phyloP scores from a whole-genome alignment of 495 filamentous ascomycete species.

The Hyaloscypha bicolor region DNA sequence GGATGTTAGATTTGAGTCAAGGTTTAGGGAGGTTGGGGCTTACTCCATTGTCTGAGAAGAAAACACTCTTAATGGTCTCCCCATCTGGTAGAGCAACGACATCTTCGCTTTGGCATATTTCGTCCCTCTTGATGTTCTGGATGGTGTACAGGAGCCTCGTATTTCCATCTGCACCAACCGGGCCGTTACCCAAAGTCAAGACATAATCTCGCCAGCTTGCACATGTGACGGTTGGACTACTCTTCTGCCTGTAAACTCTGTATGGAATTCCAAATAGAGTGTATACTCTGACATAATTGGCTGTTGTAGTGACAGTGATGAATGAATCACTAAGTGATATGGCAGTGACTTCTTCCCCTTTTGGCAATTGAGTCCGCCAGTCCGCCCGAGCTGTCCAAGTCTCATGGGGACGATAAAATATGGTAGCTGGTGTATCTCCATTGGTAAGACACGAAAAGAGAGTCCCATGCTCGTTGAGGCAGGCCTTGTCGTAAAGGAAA shows the following conservation, averaged over 20 bases:
- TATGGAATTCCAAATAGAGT: slow-evolving; percentile 91
- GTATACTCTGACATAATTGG: slow-evolving; percentile 87
- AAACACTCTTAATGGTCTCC: slow-evolving; percentile 72
- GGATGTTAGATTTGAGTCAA: not conserved
- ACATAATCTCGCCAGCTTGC: slow-evolving; percentile 93
- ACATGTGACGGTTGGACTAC: slow-evolving; percentile 84
- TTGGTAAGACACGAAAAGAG: slow-evolving; percentile 82
- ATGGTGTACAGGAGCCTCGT: slow-evolving; percentile 82
- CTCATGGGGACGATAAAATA: slow-evolving; percentile 97
- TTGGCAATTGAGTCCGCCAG: slow-evolving; percentile 84
- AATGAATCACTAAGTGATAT: slow-evolving; percentile 93
- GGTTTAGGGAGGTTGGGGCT: slow-evolving; percentile 32
- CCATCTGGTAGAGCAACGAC: slow-evolving; percentile 79
- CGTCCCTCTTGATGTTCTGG: slow-evolving; percentile 90
- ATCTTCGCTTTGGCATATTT: slow-evolving; percentile 90
- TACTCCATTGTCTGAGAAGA: slow-evolving; percentile 88
- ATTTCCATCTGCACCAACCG: slow-evolving; percentile 75
- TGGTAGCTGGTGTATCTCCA: slow-evolving; percentile 68
- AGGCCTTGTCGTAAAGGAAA: slow-evolving; percentile 95
- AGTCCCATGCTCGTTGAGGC: slow-evolving; percentile 77
- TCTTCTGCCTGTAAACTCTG: slow-evolving; percentile 87
- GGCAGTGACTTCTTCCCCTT: slow-evolving; percentile 76
- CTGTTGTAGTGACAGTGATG: slow-evolving; percentile 80
- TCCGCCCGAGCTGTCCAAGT: slow-evolving; percentile 91
- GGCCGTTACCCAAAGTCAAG: slow-evolving; percentile 89